Evolutionary conservation across 768 basidiomycete genomes (phyloP), one percentile per base, ranked within the genome.

Genomic region (Russula virescens): DNA sequence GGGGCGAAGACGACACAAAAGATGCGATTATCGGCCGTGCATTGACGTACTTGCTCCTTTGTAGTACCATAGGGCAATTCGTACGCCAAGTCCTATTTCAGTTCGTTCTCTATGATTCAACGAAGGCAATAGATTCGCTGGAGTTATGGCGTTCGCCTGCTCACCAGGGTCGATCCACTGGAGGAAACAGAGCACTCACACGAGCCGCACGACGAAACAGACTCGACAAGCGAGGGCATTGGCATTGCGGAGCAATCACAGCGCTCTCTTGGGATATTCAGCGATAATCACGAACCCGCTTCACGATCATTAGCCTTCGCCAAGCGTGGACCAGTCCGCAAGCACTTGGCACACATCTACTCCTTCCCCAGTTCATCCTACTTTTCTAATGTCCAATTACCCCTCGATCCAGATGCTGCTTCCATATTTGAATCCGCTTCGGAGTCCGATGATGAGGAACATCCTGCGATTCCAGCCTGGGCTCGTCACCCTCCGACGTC

Each of bases 21-120:
- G 82, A 95, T 66, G 85, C 87, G 25, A 98, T 96, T 91, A 81
- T 98, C 34, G 95, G 95, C 34, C 82, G 97, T 9, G 93, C 91
- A 0, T 76, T 96, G 60, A 89, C 89, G 0, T 95, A 96, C 70
- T 81, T 96, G 49, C 91, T 97, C 8, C 79, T 98, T 23, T 95
- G 95, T 73, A 94, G 91, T 62, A 97, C 95, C 0, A 80, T 98
- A 35, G 97, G 97, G 49, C 96, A 96, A 94, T 85, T 98, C 69
- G 91, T 94, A 69, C 68, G 88, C 31, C 16, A 19, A 35, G 14
- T 21, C 57, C 35, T 21, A 47, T 52, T 50, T 42, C 45, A 16
- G 38, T 38, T 55, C 28, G 25, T 26, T n/a, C 19, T 34, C 16
- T 16, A 60, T 21, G 18, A 16, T 26, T 28, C 18, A 42, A 50